phyloP scores from a whole-genome alignment of 2,329 filamentous ascomycete species.

The Monosporascus sp. region DNA sequence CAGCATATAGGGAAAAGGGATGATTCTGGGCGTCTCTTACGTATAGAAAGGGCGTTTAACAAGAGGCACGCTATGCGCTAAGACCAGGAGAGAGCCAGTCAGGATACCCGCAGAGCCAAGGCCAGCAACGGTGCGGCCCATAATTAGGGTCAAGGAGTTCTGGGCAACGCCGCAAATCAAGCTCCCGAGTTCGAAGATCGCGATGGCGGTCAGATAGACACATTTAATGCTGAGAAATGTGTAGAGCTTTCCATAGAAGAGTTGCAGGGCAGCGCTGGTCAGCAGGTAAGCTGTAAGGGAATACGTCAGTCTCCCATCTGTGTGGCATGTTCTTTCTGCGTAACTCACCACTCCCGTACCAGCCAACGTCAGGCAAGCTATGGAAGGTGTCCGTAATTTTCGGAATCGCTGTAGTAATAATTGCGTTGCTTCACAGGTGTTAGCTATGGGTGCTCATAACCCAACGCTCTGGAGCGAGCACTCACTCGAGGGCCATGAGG shows the following conservation, averaged over 20 bases:
- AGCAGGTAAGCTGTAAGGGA: constrained; percentile 30
- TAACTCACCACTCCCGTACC: constrained; percentile 36
- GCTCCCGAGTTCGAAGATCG: constrained; percentile 35
- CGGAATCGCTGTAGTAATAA: constrained; percentile 37
- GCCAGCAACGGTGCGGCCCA: constrained; percentile 24
- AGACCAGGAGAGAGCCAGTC: constrained; percentile 33
- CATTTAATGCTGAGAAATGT: constrained; percentile 34
- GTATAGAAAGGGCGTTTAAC: constrained; percentile 18
- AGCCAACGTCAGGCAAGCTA: constrained; percentile 39
- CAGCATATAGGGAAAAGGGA: background rate
- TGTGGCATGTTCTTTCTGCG: background rate
- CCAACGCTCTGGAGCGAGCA: constrained; percentile 7
- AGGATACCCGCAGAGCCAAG: constrained; percentile 35
- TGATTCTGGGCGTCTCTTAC: background rate
- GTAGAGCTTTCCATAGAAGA: constrained; percentile 34
- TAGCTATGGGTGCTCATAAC: constrained; percentile 1
- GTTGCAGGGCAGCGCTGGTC: constrained; percentile 32
- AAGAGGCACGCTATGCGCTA: constrained; percentile 25
- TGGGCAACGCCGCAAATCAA: constrained; percentile 29
- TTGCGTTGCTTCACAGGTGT: constrained; percentile 24
- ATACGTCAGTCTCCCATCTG: background rate
- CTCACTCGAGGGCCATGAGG: constrained; percentile 36
- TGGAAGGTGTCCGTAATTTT: constrained; percentile 35
- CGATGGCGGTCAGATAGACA: constrained; percentile 30
- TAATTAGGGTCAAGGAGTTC: constrained; percentile 23